Evolutionary conservation across 2,329 filamentous ascomycete species (phyloP).

Genomic region (Penicillium sp.): DNA sequence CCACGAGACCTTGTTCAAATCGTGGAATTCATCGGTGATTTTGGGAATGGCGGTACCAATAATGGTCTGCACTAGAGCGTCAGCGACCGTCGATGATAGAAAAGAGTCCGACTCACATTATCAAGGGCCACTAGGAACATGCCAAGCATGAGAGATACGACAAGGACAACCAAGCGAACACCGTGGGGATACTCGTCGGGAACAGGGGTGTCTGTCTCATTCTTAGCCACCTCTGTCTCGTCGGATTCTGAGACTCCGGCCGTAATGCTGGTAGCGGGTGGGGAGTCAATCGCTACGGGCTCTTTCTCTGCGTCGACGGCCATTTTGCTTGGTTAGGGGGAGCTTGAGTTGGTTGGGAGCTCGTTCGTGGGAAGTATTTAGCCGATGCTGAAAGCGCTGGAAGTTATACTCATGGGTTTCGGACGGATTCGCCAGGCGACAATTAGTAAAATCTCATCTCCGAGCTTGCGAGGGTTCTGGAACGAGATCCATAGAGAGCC

Average conservation of each 20-base stretch:
- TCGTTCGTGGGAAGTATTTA: not conserved
- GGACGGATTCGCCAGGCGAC: not conserved
- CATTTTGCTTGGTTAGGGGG: not conserved
- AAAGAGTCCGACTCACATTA: not conserved
- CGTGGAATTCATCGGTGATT: slow-evolving; percentile 48
- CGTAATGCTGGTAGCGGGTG: not conserved
- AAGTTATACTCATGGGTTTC: not conserved
- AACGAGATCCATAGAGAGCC: not conserved
- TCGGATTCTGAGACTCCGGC: not conserved
- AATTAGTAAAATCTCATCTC: not conserved
- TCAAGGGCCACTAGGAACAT: slow-evolving; percentile 9
- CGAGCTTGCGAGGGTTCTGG: not conserved
- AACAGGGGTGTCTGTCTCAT: not conserved
- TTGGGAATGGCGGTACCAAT: slow-evolving; percentile 39
- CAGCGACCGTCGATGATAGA: not conserved
- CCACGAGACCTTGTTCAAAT: slow-evolving; percentile 47
- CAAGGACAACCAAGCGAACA: not conserved
- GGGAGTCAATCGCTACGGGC: not conserved
- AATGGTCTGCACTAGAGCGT: slow-evolving; percentile 18
- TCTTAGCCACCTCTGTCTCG: not conserved
- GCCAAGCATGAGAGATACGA: slow-evolving; percentile 2
- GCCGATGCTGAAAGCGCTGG: not conserved
- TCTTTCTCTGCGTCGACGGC: not conserved
- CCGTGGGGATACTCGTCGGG: not conserved
- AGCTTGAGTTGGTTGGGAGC: not conserved